Evolutionary conservation across 768 basidiomycete genomes (phyloP), one percentile per base, ranked within the genome.

Genomic region (Ramaria rubella): DNA sequence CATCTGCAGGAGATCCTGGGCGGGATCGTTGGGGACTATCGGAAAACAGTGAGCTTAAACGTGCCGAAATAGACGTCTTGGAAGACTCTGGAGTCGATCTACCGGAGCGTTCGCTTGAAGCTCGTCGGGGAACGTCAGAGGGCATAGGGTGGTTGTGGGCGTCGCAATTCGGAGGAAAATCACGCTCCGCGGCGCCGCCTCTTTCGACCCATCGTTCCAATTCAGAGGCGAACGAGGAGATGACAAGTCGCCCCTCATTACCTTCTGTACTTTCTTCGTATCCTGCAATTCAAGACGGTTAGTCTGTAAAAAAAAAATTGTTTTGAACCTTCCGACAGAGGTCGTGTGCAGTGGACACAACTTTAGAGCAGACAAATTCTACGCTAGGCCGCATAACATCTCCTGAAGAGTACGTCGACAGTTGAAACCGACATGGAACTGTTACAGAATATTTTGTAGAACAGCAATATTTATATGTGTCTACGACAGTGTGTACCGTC

Each of bases 381-480:
- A 78, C 76, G 14, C 71, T 81, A 23, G 85, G 78, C 2, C 81
- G 81, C 50, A 79, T 83, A 30, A 86, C 88, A 0, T 77, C 76
- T 26, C 85, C 88, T 11, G 63, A 76, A 50, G 81, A 86, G 88
- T 89, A 64, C 50, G 83, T 73, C 11, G 38, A 5, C 19, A 17
- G n/a, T 29, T 4, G 42, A 19, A 42, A 14, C 11, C 17, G n/a
- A 7, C 17, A 21, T n/a, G 8, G 6, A 19, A 2, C 40, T 7
- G n/a, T n/a, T 42, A 7, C n/a, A 8, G 17, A 59, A 19, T 33
- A 27, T 30, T 51, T 48, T 49, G 23, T 57, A 90, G 89, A 60
- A 90, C 87, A 2, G 82, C 87, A 0, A 86, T 91, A n/a, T 88
- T 81, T 66, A 89, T 91, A 55, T 91, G 89, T 62, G 83, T 76